These are phyloP conservation scores for Aureobasidium zeae DNA, from an alignment of 2,329 filamentous ascomycete species.

Conservation along the genomic window DNA sequence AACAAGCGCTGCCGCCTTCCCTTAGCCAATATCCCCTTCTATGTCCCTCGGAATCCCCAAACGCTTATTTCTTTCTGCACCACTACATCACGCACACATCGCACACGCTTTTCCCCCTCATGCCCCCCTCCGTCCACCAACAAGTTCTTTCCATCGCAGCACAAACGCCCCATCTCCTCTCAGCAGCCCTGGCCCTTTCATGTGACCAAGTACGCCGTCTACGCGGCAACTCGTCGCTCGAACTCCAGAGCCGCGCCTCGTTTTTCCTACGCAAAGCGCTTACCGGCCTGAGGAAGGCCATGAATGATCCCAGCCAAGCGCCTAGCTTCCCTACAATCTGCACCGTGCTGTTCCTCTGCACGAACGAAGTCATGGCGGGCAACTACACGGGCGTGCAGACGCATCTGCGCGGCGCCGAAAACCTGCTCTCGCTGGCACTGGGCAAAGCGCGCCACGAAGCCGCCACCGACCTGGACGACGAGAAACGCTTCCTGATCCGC, in stretches of 20 bases:
- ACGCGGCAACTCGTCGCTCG: background rate
- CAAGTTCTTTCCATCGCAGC: constrained; percentile 5
- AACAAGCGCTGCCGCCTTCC: constrained; percentile 1
- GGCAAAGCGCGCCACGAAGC: background rate
- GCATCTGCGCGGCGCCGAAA: constrained; percentile 11
- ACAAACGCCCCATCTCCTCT: constrained; percentile 11
- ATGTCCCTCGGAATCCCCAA: constrained; percentile 8
- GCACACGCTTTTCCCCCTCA: constrained; percentile 5
- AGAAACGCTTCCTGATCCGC: constrained; percentile 1
- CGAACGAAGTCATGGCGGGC: constrained; percentile 14
- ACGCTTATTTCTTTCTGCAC: constrained; percentile 11
- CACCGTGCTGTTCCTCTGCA: constrained; percentile 9
- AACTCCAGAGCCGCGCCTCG: constrained; percentile 3
- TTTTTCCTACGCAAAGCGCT: constrained; percentile 12
- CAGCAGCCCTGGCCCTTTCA: constrained; percentile 8
- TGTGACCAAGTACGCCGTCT: constrained; percentile 14
- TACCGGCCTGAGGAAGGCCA: constrained; percentile 2
- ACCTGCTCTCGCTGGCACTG: constrained; percentile 3
- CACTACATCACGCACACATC: constrained; percentile 15
- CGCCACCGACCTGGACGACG: background rate
- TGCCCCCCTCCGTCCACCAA: constrained; percentile 5
- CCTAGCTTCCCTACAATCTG: constrained; percentile 9
- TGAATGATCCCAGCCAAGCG: constrained; percentile 3
- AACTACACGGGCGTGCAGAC: constrained; percentile 3
- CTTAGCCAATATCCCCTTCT: constrained; percentile 12